Percentiles rank a stretch among this genome's conserved stretches.
phyloP scores from a whole-genome alignment of 257 asterid species.

The Plantago ovata region DNA sequence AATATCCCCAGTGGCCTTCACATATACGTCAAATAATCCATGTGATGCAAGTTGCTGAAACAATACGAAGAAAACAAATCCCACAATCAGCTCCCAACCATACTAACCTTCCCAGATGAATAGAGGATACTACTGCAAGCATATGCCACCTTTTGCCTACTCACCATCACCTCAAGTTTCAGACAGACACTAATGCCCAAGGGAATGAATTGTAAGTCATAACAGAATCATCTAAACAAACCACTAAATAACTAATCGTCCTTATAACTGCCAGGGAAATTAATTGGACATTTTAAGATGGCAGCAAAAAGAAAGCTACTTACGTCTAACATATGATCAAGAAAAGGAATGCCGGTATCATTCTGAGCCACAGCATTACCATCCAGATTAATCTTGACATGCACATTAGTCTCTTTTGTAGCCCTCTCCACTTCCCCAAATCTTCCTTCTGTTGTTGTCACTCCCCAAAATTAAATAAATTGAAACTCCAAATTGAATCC shows the following conservation, averaged over 20 bases:
- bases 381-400: slow-evolving; percentile 80
- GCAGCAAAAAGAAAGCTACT: too few species aligned
- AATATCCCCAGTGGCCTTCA: slow-evolving; percentile 83
- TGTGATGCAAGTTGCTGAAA: slow-evolving; percentile 93
- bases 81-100: slow-evolving; percentile 15
- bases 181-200: background rate
- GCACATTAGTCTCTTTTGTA: slow-evolving; percentile 86
- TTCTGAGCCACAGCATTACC: slow-evolving; percentile 83
- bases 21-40: slow-evolving; percentile 75
- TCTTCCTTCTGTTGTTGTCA: slow-evolving; percentile 52
- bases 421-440: slow-evolving; percentile 90
- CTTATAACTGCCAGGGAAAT: too few species aligned
- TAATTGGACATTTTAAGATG: background rate
- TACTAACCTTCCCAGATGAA: background rate
- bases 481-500: background rate
- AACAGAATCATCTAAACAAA: background rate
- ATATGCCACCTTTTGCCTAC: slow-evolving; percentile 4
- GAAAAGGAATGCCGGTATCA: slow-evolving; percentile 78
- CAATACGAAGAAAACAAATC: slow-evolving; percentile 18
- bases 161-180: background rate
- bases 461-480: background rate
- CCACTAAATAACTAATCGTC: background rate
- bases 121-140: background rate
- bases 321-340: slow-evolving; percentile 97
- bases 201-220: too few species aligned